Percentiles rank a stretch among this genome's conserved stretches.
Evolutionary conservation across 2,329 filamentous ascomycete species (phyloP).

Genomic region (Phaeosphaeria sp.): DNA sequence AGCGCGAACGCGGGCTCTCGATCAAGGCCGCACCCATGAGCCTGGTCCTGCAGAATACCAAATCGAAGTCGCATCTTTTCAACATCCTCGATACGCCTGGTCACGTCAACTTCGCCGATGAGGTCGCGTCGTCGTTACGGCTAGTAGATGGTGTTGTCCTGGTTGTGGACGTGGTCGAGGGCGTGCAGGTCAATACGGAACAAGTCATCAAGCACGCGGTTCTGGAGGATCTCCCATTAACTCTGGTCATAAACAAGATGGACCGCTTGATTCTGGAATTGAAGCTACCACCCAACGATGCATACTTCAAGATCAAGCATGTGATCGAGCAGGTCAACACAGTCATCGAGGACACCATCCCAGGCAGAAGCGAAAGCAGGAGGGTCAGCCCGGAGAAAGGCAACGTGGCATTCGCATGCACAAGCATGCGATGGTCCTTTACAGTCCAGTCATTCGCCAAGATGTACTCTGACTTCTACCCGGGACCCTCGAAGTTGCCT

Average conservation of each 20-base stretch:
- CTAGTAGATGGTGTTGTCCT: constrained; percentile 91
- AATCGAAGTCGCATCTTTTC: constrained; percentile 92
- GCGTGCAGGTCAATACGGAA: constrained; percentile 98
- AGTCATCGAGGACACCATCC: constrained; percentile 85
- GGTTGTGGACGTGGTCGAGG: constrained; percentile 95
- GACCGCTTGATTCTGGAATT: constrained; percentile 93
- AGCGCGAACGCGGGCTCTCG: constrained; percentile 87
- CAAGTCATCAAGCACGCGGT: constrained; percentile 97
- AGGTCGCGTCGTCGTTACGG: constrained; percentile 86
- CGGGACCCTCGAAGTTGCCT: constrained; percentile 56
- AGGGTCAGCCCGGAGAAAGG: constrained; percentile 94
- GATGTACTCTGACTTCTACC: constrained; percentile 92
- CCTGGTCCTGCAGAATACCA: constrained; percentile 83
- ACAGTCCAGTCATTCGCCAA: constrained; percentile 92
- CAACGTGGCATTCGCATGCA: constrained; percentile 96
- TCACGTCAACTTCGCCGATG: constrained; percentile 98
- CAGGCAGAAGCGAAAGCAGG: constrained; percentile 78
- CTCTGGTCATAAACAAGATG: constrained; percentile 95
- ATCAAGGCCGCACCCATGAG: constrained; percentile 96
- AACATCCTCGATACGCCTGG: constrained; percentile 97
- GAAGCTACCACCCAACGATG: constrained; percentile 91
- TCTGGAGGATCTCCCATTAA: constrained; percentile 85
- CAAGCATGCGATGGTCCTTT: constrained; percentile 95
- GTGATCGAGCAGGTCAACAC: constrained; percentile 99
- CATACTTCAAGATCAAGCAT: constrained; percentile 98